Evolutionary conservation across 2,329 filamentous ascomycete species (phyloP), one percentile per base, ranked within the genome.

Genomic region (Colletotrichum brevisporum): DNA sequence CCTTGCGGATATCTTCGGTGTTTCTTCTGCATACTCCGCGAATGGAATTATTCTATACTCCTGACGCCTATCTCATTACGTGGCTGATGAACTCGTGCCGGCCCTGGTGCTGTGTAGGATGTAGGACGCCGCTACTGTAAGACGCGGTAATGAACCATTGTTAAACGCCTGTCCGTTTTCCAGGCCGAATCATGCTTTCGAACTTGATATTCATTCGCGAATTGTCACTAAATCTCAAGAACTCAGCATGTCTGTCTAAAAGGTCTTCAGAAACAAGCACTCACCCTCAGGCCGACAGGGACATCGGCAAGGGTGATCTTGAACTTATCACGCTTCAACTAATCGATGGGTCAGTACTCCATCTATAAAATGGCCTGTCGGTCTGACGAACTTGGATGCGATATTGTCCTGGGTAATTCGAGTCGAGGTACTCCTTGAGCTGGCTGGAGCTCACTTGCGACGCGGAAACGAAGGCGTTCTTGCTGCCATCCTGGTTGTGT

Each of bases 321-420:
- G 18, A 65, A 65, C 6, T 65, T 65, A 5, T 65, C 62, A 24
- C 62, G 55, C 36, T 65, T 65, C 16, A 65, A 36, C 62, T 65
- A 18, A 8, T n/a, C 1, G 9, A 0, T 16, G 15, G 15, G 12
- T 55, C n/a, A 62, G 43, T 36, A 4, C 18, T n/a, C 47, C 2
- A 57, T 15, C 4, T 0, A 31, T 16, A 0, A 1, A n/a, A 24
- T 2, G 21, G 26, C 12, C 6, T 5, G 12, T 45, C 2, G 1
- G 12, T 43, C 10, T 2, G 9, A 45, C 54, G 21, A 24, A 65
- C 62, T 48, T 65, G 62, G 2, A 65, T 55, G n/a, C 54, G 52
- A 26, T 65, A 65, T 45, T 53, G 54, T 24, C 62, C 62, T 4
- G 62, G 62, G 18, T 26, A 65, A 5, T 65, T 53, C 3, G 5